Evolutionary conservation across 441 rosid genomes (phyloP).

Genomic region (Breynia disticha): DNA sequence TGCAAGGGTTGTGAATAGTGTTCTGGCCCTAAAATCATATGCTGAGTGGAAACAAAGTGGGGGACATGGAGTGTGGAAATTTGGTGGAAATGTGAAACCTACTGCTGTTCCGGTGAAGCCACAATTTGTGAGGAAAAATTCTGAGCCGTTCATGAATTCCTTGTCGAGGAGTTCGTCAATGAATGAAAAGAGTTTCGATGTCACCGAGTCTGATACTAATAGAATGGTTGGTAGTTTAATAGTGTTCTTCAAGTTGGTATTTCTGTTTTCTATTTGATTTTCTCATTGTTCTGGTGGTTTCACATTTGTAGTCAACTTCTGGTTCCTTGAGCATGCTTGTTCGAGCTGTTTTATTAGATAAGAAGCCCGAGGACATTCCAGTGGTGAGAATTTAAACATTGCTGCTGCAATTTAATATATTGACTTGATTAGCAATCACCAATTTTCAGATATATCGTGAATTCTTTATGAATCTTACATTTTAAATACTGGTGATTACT

Average conservation of each 20-base stretch:
- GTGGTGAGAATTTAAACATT: no score
- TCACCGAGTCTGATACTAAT: conserved; percentile 37
- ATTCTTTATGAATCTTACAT: not conserved
- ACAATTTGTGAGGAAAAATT: conserved; percentile 59
- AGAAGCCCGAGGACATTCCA: conserved; percentile 82
- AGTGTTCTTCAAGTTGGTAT: conserved; percentile 5
- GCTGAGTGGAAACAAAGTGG: conserved; percentile 85
- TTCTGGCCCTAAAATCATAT: conserved; percentile 79
- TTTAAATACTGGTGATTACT: no score
- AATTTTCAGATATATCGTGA: no score
- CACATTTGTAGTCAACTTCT: conserved; percentile 35
- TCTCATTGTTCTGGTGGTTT: conserved; percentile 9
- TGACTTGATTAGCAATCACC: not conserved
- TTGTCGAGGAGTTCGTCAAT: conserved; percentile 54
- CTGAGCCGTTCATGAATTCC: conserved; percentile 70
- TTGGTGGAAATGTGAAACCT: conserved; percentile 72
- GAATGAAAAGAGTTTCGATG: conserved; percentile 37
- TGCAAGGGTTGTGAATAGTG: conserved; percentile 73
- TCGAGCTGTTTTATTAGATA: conserved; percentile 65
- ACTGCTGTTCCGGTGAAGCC: conserved; percentile 42
- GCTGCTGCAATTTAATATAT: no score
- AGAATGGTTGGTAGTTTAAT: conserved; percentile 55
- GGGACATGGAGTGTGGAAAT: conserved; percentile 86
- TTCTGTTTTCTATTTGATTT: conserved; percentile 5
- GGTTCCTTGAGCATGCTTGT: conserved; percentile 61